Conservation (phyloP, 805 yeast genomes). For the Yarrowia sp. region DNA sequence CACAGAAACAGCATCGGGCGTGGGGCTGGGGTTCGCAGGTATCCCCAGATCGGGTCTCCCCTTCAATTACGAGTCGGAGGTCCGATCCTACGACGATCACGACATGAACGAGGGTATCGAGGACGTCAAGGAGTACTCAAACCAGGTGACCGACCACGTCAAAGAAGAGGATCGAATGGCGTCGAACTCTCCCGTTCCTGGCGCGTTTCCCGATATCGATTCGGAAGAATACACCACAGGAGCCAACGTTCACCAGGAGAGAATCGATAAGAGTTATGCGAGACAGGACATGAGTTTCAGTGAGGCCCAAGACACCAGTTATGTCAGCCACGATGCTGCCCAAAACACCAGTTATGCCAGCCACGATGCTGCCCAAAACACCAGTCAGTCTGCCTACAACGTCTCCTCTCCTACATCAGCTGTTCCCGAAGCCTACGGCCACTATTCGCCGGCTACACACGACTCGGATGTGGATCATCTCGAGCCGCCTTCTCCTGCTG, state of each 20-base stretch:
- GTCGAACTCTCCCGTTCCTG: not conserved
- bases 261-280: no score
- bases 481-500: not conserved
- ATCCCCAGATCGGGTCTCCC: slow-evolving; percentile 16
- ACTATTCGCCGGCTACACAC: slow-evolving; percentile 14
- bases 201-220: slow-evolving; percentile 11
- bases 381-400: no score
- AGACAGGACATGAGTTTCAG: no score
- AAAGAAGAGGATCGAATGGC: no score
- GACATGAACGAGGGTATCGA: not conserved
- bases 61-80: slow-evolving; percentile 6
- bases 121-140: not conserved
- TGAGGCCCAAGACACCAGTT: no score
- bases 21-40: slow-evolving; percentile 19
- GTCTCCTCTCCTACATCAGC: no score
- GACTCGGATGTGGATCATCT: slow-evolving; percentile 15
- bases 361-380: no score
- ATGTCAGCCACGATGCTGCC: no score
- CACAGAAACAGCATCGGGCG: not conserved
- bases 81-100: not conserved
- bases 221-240: slow-evolving; percentile 1
- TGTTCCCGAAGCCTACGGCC: not conserved
- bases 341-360: not conserved
- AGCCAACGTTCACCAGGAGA: not conserved
- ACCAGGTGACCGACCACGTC: not conserved